A percentile compares a stretch with the other conserved stretches of the same genome.
These are phyloP conservation scores for Pseudogymnoascus destructans DNA, from an alignment of 2,329 filamentous ascomycete genomes.

Conservation along the genomic window DNA sequence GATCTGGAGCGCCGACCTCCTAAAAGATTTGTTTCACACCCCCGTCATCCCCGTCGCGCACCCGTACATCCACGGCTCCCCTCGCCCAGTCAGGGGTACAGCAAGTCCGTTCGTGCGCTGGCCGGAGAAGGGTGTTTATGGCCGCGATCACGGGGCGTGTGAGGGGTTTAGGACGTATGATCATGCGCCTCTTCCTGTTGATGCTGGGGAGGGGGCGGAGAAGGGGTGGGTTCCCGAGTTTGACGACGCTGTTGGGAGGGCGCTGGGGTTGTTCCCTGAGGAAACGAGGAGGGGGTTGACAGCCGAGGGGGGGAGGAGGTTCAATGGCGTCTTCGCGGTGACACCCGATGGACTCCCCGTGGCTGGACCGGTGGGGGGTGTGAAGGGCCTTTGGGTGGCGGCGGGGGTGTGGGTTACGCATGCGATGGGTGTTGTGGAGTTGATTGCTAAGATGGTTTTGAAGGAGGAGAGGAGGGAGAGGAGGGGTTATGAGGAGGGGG, in stretches of 20 bases:
- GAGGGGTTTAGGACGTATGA: conserved; percentile 27
- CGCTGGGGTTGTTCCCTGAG: conserved; percentile 4
- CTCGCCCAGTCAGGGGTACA: background rate
- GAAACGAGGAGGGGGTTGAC: background rate
- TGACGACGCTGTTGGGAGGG: background rate
- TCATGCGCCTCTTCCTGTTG: conserved; percentile 20
- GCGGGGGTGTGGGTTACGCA: conserved; percentile 28
- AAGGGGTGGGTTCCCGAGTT: conserved; percentile 10
- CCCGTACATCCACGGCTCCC: conserved; percentile 26
- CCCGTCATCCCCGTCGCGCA: conserved; percentile 27
- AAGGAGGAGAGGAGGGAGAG: no score
- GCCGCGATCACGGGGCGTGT: conserved; percentile 25
- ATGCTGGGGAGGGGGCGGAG: conserved; percentile 9
- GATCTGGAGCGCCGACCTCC: conserved; percentile 24
- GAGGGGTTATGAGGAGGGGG: no score
- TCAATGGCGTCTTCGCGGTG: conserved; percentile 27
- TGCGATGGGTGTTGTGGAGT: conserved; percentile 25
- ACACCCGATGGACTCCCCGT: conserved; percentile 28
- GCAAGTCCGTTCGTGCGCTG: conserved; percentile 26
- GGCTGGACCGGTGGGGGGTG: conserved; percentile 21
- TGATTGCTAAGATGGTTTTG: conserved; percentile 15
- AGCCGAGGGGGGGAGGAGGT: conserved; percentile 18
- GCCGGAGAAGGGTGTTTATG: conserved; percentile 27
- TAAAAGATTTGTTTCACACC: conserved; percentile 19
- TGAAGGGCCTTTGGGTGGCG: conserved; percentile 23